Evolutionary conservation across 1,139 yeast species (phyloP).

Genomic region (Blastobotrys persicus): DNA sequence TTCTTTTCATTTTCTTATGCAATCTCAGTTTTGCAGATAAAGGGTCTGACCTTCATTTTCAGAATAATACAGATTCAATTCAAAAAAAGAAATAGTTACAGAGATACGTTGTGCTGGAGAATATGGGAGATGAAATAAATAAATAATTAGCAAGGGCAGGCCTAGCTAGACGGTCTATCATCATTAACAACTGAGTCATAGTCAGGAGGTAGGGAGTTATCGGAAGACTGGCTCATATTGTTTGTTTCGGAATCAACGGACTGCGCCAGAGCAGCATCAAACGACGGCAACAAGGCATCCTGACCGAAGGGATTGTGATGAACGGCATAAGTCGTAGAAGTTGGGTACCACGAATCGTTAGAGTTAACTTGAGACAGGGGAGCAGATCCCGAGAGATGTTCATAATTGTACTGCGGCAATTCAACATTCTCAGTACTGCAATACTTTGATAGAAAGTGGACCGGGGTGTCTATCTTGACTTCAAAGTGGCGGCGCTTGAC

Average conservation of each 20-base stretch:
- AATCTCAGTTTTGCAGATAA: no score
- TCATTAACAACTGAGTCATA: constrained; percentile 17
- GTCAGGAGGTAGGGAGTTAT: constrained; percentile 25
- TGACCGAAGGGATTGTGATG: constrained; percentile 1
- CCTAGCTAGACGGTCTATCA: not conserved
- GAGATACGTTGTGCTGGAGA: no score
- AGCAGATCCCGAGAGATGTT: constrained; percentile 7
- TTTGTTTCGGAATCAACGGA: constrained; percentile 19
- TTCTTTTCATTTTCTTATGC: no score
- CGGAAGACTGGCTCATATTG: constrained; percentile 7
- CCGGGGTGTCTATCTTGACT: constrained; percentile 85
- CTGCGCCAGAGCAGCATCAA: constrained; percentile 31
- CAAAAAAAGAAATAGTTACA: no score
- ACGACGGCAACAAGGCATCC: constrained; percentile 29
- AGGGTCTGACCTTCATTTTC: no score
- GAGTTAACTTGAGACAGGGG: constrained; percentile 14
- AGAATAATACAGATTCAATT: no score
- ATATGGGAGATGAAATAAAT: not conserved
- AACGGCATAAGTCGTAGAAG: constrained; percentile 12
- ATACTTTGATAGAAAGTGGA: constrained; percentile 65
- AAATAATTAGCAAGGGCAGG: constrained; percentile 9
- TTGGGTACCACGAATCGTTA: constrained; percentile 14
- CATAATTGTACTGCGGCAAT: constrained; percentile 57
- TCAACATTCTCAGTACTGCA: constrained; percentile 68
- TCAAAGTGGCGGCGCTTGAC: constrained; percentile 74